A percentile compares a stretch with the other conserved stretches of the same genome.
Evolutionary conservation across 768 basidiomycete species (phyloP).

Genomic region (Lenzites betulinus): DNA sequence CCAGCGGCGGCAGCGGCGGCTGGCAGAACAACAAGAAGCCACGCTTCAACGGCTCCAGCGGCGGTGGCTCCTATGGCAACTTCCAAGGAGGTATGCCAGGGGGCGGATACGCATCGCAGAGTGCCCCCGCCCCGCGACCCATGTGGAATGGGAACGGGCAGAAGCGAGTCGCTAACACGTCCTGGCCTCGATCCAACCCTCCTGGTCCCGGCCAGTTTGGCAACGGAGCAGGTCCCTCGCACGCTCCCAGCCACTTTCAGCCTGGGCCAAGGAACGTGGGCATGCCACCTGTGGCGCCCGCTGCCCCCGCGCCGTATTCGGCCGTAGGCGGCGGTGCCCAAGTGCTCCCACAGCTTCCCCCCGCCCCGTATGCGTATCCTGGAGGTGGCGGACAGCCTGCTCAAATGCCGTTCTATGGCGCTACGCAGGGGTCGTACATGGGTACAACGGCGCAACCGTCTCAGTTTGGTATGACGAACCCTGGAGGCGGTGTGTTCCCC

Average conservation of each 20-base stretch:
- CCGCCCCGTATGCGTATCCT: not conserved
- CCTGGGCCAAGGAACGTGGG: constrained; percentile 13
- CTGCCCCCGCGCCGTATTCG: constrained; percentile 8
- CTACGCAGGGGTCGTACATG: not conserved
- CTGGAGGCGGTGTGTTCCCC: not conserved
- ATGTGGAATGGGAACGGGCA: constrained; percentile 6
- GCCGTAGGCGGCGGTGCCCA: constrained; percentile 1
- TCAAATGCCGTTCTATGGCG: not conserved
- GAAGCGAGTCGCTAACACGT: constrained; percentile 1
- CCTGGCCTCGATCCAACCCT: not conserved
- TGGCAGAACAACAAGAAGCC: constrained; percentile 14
- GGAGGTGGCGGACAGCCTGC: not conserved
- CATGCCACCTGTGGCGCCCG: not conserved
- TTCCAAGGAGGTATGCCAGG: not conserved
- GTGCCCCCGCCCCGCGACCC: not conserved
- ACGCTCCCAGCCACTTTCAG: constrained; percentile 5
- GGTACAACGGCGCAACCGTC: not conserved
- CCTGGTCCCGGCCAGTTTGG: constrained; percentile 15
- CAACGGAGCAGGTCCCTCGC: constrained; percentile 2
- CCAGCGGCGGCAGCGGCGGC: not conserved
- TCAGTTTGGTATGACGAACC: not conserved
- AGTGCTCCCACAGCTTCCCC: not conserved
- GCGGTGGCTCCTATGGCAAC: not conserved
- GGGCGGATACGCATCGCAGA: not conserved
- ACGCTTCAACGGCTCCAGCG: not conserved